Percentiles rank a stretch among this genome's conserved stretches.
phyloP scores from a whole-genome alignment of 768 basidiomycete genomes.

The Macrolepiota fuliginosa region DNA sequence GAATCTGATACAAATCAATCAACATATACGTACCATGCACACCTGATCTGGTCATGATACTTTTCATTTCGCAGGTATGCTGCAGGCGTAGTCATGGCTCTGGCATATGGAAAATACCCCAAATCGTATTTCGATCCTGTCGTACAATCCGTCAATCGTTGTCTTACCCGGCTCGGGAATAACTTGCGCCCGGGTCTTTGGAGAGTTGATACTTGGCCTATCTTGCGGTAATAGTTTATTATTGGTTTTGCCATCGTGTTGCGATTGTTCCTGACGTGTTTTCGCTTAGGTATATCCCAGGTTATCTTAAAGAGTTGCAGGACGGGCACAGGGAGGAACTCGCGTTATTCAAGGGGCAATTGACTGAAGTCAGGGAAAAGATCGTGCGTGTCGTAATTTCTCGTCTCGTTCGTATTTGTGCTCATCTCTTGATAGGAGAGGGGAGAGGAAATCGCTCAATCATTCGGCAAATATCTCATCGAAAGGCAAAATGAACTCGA shows the following conservation, averaged over 20 bases:
- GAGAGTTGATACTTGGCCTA: slow-evolving; percentile 46
- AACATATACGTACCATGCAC: no score
- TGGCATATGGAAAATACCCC: slow-evolving; percentile 45
- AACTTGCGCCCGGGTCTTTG: slow-evolving; percentile 43
- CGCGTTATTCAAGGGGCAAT: slow-evolving; percentile 50
- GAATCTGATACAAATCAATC: no score
- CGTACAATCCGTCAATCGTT: slow-evolving; percentile 43
- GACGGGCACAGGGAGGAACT: slow-evolving; percentile 57
- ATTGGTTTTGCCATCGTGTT: neutral
- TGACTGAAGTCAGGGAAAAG: slow-evolving; percentile 41
- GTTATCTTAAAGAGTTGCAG: slow-evolving; percentile 56
- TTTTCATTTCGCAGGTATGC: slow-evolving; percentile 35
- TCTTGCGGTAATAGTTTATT: slow-evolving; percentile 30
- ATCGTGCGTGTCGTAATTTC: slow-evolving; percentile 31
- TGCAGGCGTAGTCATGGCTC: slow-evolving; percentile 46
- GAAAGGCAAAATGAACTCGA: slow-evolving; percentile 53
- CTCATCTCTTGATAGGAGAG: slow-evolving; percentile 21
- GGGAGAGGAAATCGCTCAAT: slow-evolving; percentile 35
- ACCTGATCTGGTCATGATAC: no score
- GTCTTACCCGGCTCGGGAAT: slow-evolving; percentile 43
- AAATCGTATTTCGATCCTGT: slow-evolving; percentile 44
- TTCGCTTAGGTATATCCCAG: slow-evolving; percentile 49
- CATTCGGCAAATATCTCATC: slow-evolving; percentile 58
- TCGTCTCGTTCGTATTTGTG: neutral
- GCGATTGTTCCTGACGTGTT: neutral